phyloP scores from a whole-genome alignment of 2,329 filamentous ascomycete genomes.

The Colletotrichum sp. region DNA sequence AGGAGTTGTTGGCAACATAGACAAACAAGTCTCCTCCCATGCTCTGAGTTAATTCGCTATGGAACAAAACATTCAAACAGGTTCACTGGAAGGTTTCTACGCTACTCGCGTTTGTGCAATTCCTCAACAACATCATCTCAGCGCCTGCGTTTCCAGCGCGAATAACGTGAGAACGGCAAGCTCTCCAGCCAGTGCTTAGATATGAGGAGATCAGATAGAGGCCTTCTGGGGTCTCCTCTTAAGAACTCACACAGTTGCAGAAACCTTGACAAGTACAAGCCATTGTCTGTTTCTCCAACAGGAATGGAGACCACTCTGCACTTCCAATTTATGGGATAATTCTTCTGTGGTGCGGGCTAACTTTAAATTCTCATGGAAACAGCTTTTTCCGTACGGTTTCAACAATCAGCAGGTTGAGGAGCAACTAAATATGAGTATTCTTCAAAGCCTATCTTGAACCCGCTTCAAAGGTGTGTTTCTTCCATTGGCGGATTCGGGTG shows the following conservation, averaged over 20 bases:
- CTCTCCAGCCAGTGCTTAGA: neutral
- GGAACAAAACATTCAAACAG: too few relatives aligned
- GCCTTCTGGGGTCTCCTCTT: neutral
- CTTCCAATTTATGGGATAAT: neutral
- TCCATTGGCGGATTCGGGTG: neutral
- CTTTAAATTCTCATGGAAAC: accelerated
- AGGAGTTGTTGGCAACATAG: too few relatives aligned
- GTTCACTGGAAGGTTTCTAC: neutral
- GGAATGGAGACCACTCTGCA: neutral
- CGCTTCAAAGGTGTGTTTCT: neutral
- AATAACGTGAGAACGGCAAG: neutral
- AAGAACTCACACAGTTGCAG: neutral
- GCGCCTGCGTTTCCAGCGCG: neutral
- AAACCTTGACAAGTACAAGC: accelerated
- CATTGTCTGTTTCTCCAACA: neutral
- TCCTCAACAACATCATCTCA: neutral
- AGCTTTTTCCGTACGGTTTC: neutral
- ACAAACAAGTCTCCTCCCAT: too few relatives aligned
- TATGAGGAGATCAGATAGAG: neutral
- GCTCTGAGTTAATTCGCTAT: too few relatives aligned
- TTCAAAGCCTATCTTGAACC: neutral
- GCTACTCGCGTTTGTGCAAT: neutral
- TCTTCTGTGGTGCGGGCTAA: neutral
- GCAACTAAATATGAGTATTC: neutral
- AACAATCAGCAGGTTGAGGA: neutral